Evolutionary conservation across 1,139 yeast genomes (phyloP).

Genomic region (Magnusiomyces ingens): DNA sequence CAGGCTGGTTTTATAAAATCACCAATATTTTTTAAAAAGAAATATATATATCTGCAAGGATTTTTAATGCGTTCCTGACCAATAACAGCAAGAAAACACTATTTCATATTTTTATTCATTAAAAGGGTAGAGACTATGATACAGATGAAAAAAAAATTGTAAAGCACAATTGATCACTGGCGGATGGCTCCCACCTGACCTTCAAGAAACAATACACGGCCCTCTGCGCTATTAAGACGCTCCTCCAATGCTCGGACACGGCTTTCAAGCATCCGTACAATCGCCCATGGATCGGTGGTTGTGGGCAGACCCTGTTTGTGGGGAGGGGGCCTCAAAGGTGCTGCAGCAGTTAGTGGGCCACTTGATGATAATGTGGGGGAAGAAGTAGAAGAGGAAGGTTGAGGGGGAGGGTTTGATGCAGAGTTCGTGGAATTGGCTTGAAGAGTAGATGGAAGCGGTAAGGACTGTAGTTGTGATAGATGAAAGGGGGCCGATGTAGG

Average conservation of each 20-base stretch:
- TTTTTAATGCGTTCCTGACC: too few species aligned
- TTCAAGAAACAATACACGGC: conserved; percentile 26
- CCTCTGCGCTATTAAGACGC: conserved; percentile 29
- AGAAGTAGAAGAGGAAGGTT: background rate
- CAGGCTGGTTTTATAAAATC: too few species aligned
- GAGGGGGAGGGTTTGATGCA: background rate
- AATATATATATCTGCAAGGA: too few species aligned
- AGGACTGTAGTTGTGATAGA: too few species aligned
- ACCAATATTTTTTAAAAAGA: too few species aligned
- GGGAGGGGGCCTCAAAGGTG: background rate
- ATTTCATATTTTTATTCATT: too few species aligned
- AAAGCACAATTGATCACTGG: background rate
- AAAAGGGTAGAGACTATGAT: too few species aligned
- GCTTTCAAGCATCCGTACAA: conserved; percentile 26
- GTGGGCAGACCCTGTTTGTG: background rate
- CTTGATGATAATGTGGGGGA: background rate
- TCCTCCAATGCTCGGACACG: conserved; percentile 30
- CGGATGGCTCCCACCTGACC: conserved; percentile 8
- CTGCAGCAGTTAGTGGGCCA: background rate
- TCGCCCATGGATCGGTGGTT: conserved; percentile 16
- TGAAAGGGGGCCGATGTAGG: too few species aligned
- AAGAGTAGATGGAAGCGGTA: background rate
- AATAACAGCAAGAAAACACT: too few species aligned
- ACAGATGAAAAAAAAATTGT: too few species aligned
- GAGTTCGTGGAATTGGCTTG: background rate